Evolutionary conservation across 371 early-diverging fungal genomes (phyloP), one percentile per base, ranked within the genome.

Genomic region (Circinella umbellata): DNA sequence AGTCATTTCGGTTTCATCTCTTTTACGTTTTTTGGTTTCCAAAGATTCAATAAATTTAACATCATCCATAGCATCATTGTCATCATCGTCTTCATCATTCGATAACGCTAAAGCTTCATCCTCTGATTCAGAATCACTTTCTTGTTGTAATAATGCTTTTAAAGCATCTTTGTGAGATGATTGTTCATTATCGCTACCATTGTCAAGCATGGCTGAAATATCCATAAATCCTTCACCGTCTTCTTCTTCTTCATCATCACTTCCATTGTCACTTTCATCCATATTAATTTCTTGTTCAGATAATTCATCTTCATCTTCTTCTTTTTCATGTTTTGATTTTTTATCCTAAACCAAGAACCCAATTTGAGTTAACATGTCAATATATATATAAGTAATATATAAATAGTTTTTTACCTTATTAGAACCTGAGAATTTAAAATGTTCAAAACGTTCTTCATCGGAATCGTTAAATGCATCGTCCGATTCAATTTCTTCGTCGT

Each of bases 401-500:
- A n/a, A n/a, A n/a, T n/a, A n/a, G n/a, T 11, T 49, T n/a, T 49
- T 49, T 67, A 74, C 79, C 75, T 80, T 71, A 53, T 73, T 62
- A 38, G 77, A 75, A 53, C 81, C 83, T 63, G 70, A 63, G 76
- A 90, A 90, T 73, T 86, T 86, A 73, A 90, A 94, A 51, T 79
- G 79, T 39, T 89, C 94, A 67, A 91, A 96, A 59, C 88, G 81
- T 59, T 94, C 94, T 62, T 96, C 95, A 69, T 96, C 97, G 55
- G 84, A 88, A 8, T 87, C 91, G 63, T 93, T 88, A 76, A 96
- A 96, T 11, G 97, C 96, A 51, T 91, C 95, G 72, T 95, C 96
- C 37, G 95, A 94, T 61, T 93, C 92, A 67, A 96, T 95, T 70
- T 96, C 96, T 70, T 96, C 96, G 72, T 97, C 97, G 73, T 97